Base-by-base conservation (phyloP, 2,329 filamentous ascomycete genomes). In the Drechslerella coelobrocha region DNA sequence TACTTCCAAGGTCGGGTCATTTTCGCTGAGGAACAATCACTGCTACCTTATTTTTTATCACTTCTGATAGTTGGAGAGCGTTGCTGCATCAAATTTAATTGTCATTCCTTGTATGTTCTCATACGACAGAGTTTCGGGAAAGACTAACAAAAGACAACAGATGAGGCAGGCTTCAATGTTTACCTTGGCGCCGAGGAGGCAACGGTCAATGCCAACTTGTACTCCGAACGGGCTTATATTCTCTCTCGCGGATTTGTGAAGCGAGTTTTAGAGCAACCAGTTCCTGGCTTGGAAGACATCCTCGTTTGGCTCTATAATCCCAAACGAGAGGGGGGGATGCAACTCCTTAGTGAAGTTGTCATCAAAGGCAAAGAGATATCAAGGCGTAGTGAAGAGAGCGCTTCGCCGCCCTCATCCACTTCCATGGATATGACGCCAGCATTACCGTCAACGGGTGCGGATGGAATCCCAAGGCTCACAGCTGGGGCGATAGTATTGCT, bases 151-250 rank as follows among this genome's bases (percentile, higher is more conserved):
- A 4, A 4, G 12, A 39, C 12, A 47, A 41, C 66, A 82, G 80
- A 87, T 74, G 85, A 88, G 78, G 85, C 85, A 9, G 85, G 85
- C 24, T 87, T 84, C 72, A 84, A 86, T 48, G 79, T 80, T 9
- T 81, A 82, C 61, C 81, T 79, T 50, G 80, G 79, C 8, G 80
- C 81, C 2, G 79, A 79, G 2, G 80, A 83, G 56, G 80, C 81
- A 6, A 78, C 77, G 2, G 75, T 83, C 1, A 82, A 81, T 51
- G 81, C 80, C 3, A 79, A 79, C 1, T 78, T 83, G 1, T 86
- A 86, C 68, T 83, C 81, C 0, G 84, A 86, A 72, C 82, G 82
- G 53, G 81, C 82, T 1, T 85, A 83, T 66, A 81, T 85, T 56
- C 79, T 83, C 56, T 80, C 83, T 0, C 78, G 83, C 9, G 80